Conservation (phyloP, 2,329 filamentous ascomycete species). For the Neoscytalidium dimidiatum region DNA sequence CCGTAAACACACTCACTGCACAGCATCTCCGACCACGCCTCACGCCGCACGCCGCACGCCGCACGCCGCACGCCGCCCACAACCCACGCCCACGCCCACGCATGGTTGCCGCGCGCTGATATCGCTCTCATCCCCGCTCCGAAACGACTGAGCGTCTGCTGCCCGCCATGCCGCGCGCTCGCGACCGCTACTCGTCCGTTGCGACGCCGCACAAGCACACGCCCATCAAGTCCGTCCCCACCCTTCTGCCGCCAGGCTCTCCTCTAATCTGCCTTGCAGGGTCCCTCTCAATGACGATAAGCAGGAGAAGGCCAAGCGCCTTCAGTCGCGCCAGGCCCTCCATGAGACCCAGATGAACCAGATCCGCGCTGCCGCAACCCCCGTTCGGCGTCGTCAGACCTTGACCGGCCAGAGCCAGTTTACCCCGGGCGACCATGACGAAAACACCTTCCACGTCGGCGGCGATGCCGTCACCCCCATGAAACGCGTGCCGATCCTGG, state of each 20-base stretch:
- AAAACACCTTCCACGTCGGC: conserved; percentile 63
- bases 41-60: no score
- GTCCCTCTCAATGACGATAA: conserved; percentile 96
- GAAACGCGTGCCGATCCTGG: conserved; percentile 89
- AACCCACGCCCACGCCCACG: background rate
- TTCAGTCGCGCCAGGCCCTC: conserved; percentile 83
- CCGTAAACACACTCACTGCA: background rate
- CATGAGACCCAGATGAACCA: conserved; percentile 92
- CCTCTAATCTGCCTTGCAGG: conserved; percentile 47
- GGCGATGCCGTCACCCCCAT: conserved; percentile 85
- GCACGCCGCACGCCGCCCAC: no score
- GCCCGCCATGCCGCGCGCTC: conserved; percentile 57
- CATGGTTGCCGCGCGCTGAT: background rate
- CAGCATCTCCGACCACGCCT: background rate
- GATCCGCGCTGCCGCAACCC: conserved; percentile 78
- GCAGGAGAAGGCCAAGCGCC: conserved; percentile 83
- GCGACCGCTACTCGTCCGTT: conserved; percentile 42
- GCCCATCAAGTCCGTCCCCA: conserved; percentile 18
- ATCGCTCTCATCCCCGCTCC: background rate
- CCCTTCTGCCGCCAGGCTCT: background rate
- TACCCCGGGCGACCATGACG: conserved; percentile 51
- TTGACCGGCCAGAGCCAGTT: conserved; percentile 52
- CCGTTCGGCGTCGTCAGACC: conserved; percentile 60
- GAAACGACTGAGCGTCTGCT: conserved; percentile 20
- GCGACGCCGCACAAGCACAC: conserved; percentile 52